These are phyloP conservation scores for Talaromyces borbonicus DNA, from an alignment of 495 filamentous ascomycete species.

Conservation along the genomic window DNA sequence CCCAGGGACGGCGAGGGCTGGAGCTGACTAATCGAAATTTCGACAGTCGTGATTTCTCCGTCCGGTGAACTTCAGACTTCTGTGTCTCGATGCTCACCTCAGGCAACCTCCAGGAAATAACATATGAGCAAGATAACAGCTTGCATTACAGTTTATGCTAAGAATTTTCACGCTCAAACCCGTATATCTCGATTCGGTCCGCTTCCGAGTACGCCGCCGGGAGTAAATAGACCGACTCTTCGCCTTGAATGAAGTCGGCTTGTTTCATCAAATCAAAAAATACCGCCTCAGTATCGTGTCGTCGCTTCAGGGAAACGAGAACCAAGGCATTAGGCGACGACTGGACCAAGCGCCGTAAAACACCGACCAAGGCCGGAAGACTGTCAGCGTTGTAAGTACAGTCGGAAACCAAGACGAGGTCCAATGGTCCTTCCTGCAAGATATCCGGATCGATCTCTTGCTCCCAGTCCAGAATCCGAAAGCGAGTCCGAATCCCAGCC, in stretches of 20 bases:
- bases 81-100: no score
- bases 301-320: constrained; percentile 70
- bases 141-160: no score
- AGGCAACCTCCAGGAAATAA: no score
- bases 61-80: no score
- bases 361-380: constrained; percentile 62
- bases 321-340: constrained; percentile 45
- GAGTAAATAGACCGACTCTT: constrained; percentile 41
- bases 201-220: constrained; percentile 47
- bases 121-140: no score
- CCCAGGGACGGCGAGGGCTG: no score
- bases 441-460: constrained; percentile 30
- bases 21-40: no score
- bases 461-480: constrained; percentile 70
- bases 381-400: constrained; percentile 93
- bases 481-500: constrained; percentile 32
- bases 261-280: constrained; percentile 70
- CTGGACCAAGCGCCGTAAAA: constrained; percentile 46
- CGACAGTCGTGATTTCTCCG: no score
- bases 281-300: constrained; percentile 70
- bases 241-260: constrained; percentile 40
- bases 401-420: constrained; percentile 76
- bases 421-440: constrained; percentile 37
- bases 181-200: constrained; percentile 53
- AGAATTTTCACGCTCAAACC: constrained; percentile 25